Evolutionary conservation across 371 early-diverging fungal species (phyloP).

Genomic region (Mortierella sp.): DNA sequence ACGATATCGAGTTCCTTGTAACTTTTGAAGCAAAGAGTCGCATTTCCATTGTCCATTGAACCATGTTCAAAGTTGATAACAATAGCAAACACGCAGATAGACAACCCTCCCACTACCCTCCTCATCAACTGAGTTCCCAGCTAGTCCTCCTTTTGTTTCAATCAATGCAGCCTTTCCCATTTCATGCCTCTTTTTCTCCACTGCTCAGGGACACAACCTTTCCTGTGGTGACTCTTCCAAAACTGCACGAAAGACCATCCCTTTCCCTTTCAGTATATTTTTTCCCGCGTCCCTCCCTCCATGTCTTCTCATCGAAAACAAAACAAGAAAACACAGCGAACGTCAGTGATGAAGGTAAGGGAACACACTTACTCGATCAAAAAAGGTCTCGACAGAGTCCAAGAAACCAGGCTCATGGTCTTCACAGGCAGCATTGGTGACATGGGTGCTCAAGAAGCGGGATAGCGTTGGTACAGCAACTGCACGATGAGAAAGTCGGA

Average conservation of each 20-base stretch:
- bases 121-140: background rate
- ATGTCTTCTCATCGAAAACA: background rate
- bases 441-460: conserved; percentile 40
- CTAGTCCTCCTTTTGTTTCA: background rate
- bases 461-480: conserved; percentile 12
- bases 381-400: conserved; percentile 82
- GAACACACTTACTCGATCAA: conserved; percentile 60
- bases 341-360: background rate
- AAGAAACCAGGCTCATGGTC: conserved; percentile 81
- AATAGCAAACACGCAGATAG: background rate
- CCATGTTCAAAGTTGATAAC: background rate
- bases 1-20: background rate
- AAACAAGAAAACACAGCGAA: background rate
- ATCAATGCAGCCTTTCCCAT: background rate
- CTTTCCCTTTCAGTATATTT: background rate
- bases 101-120: background rate
- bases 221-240: background rate
- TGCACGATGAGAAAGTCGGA: conserved; percentile 22
- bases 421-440: conserved; percentile 73
- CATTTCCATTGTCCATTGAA: background rate
- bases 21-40: background rate
- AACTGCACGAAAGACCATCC: background rate
- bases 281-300: background rate
- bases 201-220: background rate
- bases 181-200: background rate